These are phyloP conservation scores for Leptomonas pyrrhocoris DNA, from an alignment of 208 protist genomes.

Conservation along the genomic window DNA sequence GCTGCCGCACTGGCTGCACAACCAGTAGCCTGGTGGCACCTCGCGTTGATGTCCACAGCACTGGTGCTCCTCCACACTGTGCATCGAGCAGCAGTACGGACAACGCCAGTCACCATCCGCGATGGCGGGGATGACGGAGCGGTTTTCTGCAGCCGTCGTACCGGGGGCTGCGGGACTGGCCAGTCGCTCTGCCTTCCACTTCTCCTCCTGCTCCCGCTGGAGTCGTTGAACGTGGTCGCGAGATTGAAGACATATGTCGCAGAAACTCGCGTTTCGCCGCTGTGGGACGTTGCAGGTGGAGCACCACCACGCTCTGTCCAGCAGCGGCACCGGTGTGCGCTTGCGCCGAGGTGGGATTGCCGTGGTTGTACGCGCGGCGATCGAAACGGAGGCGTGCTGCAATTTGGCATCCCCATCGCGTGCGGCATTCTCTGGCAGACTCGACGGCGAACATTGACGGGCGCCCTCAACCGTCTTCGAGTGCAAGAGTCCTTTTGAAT, in stretches of 20 bases:
- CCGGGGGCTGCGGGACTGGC: background rate
- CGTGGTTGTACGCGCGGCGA: background rate
- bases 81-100: conserved; percentile 70
- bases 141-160: background rate
- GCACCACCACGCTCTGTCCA: conserved; percentile 74
- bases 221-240: conserved; percentile 14
- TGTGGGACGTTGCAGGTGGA: conserved; percentile 74
- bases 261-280: conserved; percentile 81
- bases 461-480: background rate
- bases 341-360: background rate
- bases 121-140: conserved; percentile 5
- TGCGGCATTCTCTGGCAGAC: background rate
- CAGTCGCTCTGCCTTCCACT: background rate
- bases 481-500: conserved; percentile 4
- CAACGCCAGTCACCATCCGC: conserved; percentile 73
- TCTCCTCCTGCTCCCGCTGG: conserved; percentile 4
- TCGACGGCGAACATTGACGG: too few species aligned
- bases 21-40: conserved; percentile 77
- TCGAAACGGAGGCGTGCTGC: background rate
- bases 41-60: conserved; percentile 71
- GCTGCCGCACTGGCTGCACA: conserved; percentile 73
- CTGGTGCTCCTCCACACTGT: conserved; percentile 23
- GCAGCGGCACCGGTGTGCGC: conserved; percentile 11
- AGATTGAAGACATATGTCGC: conserved; percentile 82
- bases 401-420: background rate